These are phyloP conservation scores for Nakazawaea anatomiae DNA, from an alignment of 805 yeast species.

Conservation along the genomic window DNA sequence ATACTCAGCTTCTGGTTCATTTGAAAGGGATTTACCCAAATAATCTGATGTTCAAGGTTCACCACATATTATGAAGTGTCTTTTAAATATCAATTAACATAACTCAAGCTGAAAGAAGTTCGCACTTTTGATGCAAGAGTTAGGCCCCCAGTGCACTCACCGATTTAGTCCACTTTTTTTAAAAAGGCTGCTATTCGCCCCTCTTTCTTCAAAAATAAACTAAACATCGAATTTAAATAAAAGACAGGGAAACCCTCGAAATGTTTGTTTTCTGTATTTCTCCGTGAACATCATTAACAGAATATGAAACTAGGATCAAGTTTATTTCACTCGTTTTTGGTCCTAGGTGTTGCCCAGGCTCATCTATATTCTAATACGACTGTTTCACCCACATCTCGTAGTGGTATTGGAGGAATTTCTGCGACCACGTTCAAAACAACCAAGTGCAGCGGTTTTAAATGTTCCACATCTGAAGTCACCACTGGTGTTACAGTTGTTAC, in stretches of 20 bases:
- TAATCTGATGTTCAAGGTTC: too few relatives aligned
- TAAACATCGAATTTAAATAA: neutral
- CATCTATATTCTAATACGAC: neutral
- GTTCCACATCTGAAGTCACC: slow-evolving; percentile 15
- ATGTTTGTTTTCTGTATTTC: neutral
- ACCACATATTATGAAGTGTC: too few relatives aligned
- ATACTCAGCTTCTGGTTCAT: too few relatives aligned
- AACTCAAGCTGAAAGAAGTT: too few relatives aligned
- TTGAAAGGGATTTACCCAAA: too few relatives aligned
- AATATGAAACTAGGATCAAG: neutral
- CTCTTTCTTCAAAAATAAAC: too few relatives aligned
- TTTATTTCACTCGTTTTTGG: neutral
- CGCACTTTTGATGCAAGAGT: too few relatives aligned
- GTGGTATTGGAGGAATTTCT: neutral
- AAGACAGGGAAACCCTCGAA: neutral
- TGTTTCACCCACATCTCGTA: neutral
- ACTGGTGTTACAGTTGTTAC: slow-evolving; percentile 11
- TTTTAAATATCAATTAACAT: too few relatives aligned
- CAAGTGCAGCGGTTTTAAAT: slow-evolving; percentile 27
- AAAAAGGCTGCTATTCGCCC: too few relatives aligned
- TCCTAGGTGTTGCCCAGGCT: slow-evolving; percentile 1
- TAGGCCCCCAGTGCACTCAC: too few relatives aligned
- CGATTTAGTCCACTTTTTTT: too few relatives aligned
- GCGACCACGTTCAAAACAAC: slow-evolving; percentile 25
- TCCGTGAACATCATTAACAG: neutral